Evolutionary conservation across 495 filamentous ascomycete species (phyloP), one percentile per base, ranked within the genome.

Genomic region (Echria macrotheca): DNA sequence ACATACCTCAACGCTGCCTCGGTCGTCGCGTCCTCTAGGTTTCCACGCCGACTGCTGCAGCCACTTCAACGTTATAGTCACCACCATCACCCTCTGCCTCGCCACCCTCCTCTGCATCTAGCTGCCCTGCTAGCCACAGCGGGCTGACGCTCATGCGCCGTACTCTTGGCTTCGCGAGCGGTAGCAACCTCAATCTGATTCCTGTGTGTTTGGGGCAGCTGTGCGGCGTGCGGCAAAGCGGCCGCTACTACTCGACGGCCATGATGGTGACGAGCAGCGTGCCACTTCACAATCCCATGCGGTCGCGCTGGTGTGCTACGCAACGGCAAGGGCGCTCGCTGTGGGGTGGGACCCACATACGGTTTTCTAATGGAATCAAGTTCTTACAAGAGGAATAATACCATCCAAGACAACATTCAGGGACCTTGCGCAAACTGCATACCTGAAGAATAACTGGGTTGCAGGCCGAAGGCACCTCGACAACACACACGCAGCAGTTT

Each of bases 201-300:
- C 90, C 90, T 0, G 90, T 96, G 3, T 95, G 89, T 58, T 79
- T 97, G 10, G 89, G 89, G 5, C 89, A 95, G 70, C 76, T 96
- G 24, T 96, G 90, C 67, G 83, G 85, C 45, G 87, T 89, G 2
- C 80, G 89, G 47, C 72, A 90, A 44, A 95, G 91, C 54, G 91
- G 91, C 3, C 73, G 86, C 41, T 90, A 87, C 54, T 94, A 83
- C 57, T 85, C 89, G 14, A 93, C 90, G 2, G 83, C 84, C 50
- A 91, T 94, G 67, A 91, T n/a, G n/a, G n/a, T n/a, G n/a, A n/a
- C n/a, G n/a, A n/a, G n/a, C n/a, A n/a, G n/a, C n/a, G n/a, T n/a
- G n/a, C n/a, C n/a, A n/a, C n/a, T n/a, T n/a, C n/a, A n/a, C n/a
- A n/a, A n/a, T n/a, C n/a, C n/a, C n/a, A n/a, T n/a, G n/a, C n/a